Conservation (phyloP, 2,329 filamentous ascomycete genomes). For the Harringtonia aguacate region DNA sequence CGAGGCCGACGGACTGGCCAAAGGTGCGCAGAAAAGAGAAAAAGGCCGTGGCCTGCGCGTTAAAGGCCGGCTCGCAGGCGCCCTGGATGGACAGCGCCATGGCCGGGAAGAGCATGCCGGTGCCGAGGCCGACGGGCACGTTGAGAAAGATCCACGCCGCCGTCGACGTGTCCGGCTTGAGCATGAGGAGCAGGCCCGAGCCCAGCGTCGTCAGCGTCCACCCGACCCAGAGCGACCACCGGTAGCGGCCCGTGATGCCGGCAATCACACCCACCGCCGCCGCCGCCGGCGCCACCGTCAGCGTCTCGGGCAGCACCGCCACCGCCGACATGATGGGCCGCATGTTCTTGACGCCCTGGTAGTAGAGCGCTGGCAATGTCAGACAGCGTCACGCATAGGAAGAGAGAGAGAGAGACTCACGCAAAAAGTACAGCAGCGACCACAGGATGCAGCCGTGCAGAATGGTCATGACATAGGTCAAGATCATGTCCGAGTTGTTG, state of each 20-base stretch:
- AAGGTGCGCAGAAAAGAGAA: conserved; percentile 29
- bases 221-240: conserved; percentile 21
- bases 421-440: conserved; percentile 41
- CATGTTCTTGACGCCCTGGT: conserved; percentile 20
- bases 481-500: conserved; percentile 22
- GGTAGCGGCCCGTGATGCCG: conserved; percentile 14
- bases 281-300: conserved; percentile 14
- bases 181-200: conserved; percentile 13
- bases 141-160: conserved; percentile 24
- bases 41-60: conserved; percentile 26
- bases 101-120: conserved; percentile 27
- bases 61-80: conserved; percentile 23
- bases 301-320: conserved; percentile 16
- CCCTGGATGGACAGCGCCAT: conserved; percentile 29
- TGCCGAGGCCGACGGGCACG: conserved; percentile 23
- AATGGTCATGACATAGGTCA: conserved; percentile 32
- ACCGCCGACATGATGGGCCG: conserved; percentile 19
- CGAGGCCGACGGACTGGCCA: conserved; percentile 30
- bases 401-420: conserved; percentile 17
- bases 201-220: conserved; percentile 16
- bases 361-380: conserved; percentile 10
- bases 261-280: conserved; percentile 11
- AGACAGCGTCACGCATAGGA: neutral
- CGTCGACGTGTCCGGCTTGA: conserved; percentile 12
- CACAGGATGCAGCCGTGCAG: conserved; percentile 47